Percentiles rank a stretch among this genome's conserved stretches.
These are phyloP conservation scores for Cornus florida DNA, from an alignment of 148 eudicot species.

Conservation along the genomic window DNA sequence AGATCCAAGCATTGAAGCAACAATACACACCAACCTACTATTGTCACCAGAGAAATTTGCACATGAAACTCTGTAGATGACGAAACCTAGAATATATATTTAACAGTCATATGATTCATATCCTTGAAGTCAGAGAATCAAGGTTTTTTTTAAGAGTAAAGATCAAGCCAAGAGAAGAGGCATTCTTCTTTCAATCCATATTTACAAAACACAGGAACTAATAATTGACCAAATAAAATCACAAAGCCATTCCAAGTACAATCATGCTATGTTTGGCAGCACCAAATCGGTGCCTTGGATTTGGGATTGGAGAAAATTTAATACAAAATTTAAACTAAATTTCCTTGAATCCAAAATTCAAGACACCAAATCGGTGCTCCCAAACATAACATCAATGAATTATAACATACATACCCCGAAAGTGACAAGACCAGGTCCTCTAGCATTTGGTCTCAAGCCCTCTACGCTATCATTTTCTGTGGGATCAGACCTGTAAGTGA, in stretches of 20 bases:
- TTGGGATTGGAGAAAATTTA: too few species aligned
- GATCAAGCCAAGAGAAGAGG: too few species aligned
- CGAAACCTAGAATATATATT: too few species aligned
- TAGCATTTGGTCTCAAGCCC: conserved; percentile 93
- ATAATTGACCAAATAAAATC: neutral
- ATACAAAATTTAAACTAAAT: too few species aligned
- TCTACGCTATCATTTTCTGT: conserved; percentile 96
- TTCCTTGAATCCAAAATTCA: too few species aligned
- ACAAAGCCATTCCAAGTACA: neutral
- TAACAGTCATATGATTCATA: neutral
- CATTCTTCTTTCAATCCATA: neutral
- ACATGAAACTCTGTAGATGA: too few species aligned
- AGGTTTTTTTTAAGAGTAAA: neutral
- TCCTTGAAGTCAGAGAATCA: neutral
- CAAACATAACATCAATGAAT: neutral
- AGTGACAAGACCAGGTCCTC: conserved; percentile 95
- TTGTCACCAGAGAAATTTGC: too few species aligned
- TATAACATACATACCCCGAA: conserved; percentile 76
- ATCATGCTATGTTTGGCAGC: neutral
- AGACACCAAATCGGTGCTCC: too few species aligned
- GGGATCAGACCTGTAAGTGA: conserved; percentile 88
- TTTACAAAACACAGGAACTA: neutral
- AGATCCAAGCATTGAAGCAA: neutral
- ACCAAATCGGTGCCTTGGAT: too few species aligned
- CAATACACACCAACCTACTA: neutral